Base-by-base conservation (phyloP, 2,329 filamentous ascomycete species). In the Cyclaneusma minus region DNA sequence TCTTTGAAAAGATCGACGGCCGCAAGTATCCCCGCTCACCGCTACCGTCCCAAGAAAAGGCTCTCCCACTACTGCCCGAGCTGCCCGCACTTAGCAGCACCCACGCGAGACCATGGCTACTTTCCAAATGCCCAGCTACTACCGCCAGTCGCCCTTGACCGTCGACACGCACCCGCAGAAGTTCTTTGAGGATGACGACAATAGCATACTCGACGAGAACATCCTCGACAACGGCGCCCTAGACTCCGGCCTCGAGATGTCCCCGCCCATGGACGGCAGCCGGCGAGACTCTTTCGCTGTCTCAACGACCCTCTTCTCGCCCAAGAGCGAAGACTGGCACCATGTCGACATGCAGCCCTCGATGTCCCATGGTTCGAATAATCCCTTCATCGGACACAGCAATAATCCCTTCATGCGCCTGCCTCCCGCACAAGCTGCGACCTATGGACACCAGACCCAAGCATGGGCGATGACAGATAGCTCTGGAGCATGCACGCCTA, bases 401-500 rank as follows among this genome's bases (percentile, higher is more conserved):
- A 69, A 61, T 54, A 71, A 72, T 54, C 69, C 69, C 25, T 85
- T 79, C 56, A 64, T 74, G 55, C 68, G 70, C 32, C 58, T 75
- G 35, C 63, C 68, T 30, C 58, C 63, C 35, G 48, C 48, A 29
- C 62, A 67, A 35, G 45, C 48, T 24, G 49, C 51, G 16, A 29
- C 38, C 7, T 48, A 42, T 23, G 39, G 39, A 6, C 42, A 45
- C 13, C 42, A 42, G 21, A 35, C 25, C 27, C 37, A 45, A 18
- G 36, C 34, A 17, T 48, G 43, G 43, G 27, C 31, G 5, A 42
- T 47, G 39, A 37, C 47, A 64, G 64, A 63, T 26, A 60, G 58
- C 40, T 79, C 78, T 14, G 77, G 71, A 27, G 68, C 80, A 35
- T 76, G 71, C 49, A 87, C 81, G 5, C 77, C 79, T 10, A 69